Conservation (phyloP, 1,139 yeast genomes). For the Meyerozyma sp. region DNA sequence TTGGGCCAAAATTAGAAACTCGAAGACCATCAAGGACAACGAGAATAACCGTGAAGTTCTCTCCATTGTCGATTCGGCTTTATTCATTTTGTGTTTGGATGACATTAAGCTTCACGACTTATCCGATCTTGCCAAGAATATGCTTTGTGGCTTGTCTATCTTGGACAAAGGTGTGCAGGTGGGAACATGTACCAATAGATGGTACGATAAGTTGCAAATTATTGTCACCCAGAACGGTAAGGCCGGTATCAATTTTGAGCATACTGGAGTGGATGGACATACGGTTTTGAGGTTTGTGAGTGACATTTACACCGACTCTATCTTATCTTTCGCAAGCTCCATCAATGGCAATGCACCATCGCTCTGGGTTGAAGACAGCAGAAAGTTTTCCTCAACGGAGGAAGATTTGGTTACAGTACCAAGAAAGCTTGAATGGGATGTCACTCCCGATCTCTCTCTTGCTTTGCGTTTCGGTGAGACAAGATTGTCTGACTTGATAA, state of each 20-base stretch:
- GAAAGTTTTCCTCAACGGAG: conserved; percentile 20
- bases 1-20: conserved; percentile 73
- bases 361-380: conserved; percentile 49
- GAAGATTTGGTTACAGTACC: conserved; percentile 57
- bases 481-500: conserved; percentile 76
- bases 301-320: conserved; percentile 88
- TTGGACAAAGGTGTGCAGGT: conserved; percentile 81
- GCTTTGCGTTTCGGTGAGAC: conserved; percentile 91
- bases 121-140: conserved; percentile 69
- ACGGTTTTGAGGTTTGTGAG: conserved; percentile 84
- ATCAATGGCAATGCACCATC: conserved; percentile 81
- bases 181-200: conserved; percentile 90
- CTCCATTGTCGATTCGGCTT: conserved; percentile 70
- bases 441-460: conserved; percentile 69
- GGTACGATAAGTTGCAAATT: conserved; percentile 90
- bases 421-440: conserved; percentile 83
- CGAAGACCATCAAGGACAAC: conserved; percentile 35
- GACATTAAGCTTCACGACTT: conserved; percentile 65
- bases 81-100: conserved; percentile 78
- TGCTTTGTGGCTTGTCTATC: conserved; percentile 81
- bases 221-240: conserved; percentile 88
- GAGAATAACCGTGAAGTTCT: conserved; percentile 63
- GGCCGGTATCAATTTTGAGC: conserved; percentile 92
- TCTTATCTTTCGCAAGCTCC: conserved; percentile 76
- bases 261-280: conserved; percentile 95